phyloP scores from a whole-genome alignment of 1,139 yeast genomes.

The Wickerhamomyces sp. region DNA sequence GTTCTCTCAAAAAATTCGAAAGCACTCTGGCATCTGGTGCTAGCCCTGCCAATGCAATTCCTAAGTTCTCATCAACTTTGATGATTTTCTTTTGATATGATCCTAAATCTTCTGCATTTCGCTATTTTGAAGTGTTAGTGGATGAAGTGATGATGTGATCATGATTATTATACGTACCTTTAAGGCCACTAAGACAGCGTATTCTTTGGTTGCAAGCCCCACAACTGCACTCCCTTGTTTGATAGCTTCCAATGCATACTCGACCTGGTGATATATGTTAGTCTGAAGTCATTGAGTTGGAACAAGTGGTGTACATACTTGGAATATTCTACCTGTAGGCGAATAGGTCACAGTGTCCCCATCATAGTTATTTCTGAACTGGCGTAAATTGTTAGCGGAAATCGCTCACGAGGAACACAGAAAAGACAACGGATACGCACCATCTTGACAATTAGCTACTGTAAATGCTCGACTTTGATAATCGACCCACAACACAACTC shows the following conservation, averaged over 20 bases:
- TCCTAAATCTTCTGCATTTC: constrained; percentile 96
- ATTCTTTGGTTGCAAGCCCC: constrained; percentile 79
- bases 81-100: constrained; percentile 93
- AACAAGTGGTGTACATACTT: constrained; percentile 34
- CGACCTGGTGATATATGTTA: constrained; percentile 38
- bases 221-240: constrained; percentile 98
- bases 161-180: constrained; percentile 34
- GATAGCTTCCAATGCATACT: constrained; percentile 94
- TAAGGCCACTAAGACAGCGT: constrained; percentile 89
- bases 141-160: too few species aligned
- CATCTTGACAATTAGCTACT: not conserved
- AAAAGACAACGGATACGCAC: not conserved
- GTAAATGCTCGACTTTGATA: too few species aligned
- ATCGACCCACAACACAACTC: not conserved
- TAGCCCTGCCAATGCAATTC: constrained; percentile 92
- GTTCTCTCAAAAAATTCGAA: constrained; percentile 84
- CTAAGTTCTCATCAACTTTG: constrained; percentile 89
- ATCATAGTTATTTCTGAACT: constrained; percentile 97
- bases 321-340: constrained; percentile 95
- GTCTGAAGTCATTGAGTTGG: constrained; percentile 5
- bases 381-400: constrained; percentile 7
- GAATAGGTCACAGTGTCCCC: constrained; percentile 97
- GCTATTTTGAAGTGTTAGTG: constrained; percentile 24
- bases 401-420: not conserved
- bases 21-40: constrained; percentile 97